phyloP scores from a whole-genome alignment of 2,329 filamentous ascomycete species.

The Erysiphe pisi region DNA sequence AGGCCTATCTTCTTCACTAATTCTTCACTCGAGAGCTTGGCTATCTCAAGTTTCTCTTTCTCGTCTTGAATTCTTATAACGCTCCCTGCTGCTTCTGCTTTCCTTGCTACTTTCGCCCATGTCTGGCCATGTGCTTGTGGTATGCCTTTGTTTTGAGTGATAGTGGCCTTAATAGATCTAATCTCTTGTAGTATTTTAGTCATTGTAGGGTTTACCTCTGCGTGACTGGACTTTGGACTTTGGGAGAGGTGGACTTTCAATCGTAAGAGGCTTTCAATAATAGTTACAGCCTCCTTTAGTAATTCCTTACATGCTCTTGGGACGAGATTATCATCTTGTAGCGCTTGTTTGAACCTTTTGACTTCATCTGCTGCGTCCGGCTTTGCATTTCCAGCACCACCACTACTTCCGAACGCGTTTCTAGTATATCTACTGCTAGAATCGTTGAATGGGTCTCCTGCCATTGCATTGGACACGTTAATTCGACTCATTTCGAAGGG shows the following conservation, averaged over 20 bases:
- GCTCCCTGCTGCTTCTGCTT: not conserved
- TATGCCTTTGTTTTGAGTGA: not conserved
- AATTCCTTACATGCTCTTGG: not conserved
- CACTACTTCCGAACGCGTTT: not conserved
- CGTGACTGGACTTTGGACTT: not conserved
- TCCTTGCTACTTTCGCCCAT: not conserved
- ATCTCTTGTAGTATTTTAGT: not conserved
- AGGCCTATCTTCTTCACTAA: not conserved
- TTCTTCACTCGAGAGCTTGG: not conserved
- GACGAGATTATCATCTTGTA: not conserved
- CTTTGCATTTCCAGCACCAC: too few relatives aligned
- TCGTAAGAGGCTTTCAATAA: not conserved
- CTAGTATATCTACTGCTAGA: conserved; percentile 14
- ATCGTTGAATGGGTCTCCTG: not conserved
- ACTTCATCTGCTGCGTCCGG: too few relatives aligned
- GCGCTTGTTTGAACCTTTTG: not conserved
- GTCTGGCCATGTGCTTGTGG: not conserved
- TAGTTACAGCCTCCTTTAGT: not conserved
- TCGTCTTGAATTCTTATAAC: not conserved
- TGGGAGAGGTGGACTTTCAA: not conserved
- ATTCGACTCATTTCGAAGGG: conserved; percentile 45
- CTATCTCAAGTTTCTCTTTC: not conserved
- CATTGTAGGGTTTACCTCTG: not conserved
- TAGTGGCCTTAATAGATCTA: not conserved
- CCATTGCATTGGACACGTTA: conserved; percentile 22